Evolutionary conservation across 306 rosid species (phyloP).

Genomic region (Hippophae gyantsensis): DNA sequence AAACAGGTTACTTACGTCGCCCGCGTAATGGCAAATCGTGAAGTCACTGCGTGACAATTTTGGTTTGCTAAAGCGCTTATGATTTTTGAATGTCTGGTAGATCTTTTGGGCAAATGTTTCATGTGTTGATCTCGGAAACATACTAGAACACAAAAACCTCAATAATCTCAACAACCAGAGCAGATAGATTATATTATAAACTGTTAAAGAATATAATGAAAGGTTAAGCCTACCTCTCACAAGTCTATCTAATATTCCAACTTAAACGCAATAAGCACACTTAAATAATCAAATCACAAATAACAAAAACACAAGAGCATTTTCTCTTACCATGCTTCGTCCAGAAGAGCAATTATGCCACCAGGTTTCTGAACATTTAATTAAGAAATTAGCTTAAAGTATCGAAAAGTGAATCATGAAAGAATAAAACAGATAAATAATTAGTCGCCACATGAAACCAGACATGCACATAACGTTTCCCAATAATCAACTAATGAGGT

Average conservation of each 20-base stretch:
- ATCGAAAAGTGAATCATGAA: conserved; percentile 5
- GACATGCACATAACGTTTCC: neutral
- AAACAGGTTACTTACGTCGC: conserved; percentile 68
- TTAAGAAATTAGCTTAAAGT: conserved; percentile 7
- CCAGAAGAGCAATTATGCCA: conserved; percentile 95
- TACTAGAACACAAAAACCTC: conserved; percentile 46
- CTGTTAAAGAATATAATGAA: neutral
- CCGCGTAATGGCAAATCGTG: conserved; percentile 98
- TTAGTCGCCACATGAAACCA: conserved; percentile 3
- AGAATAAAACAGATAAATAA: conserved; percentile 2
- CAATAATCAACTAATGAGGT: no score
- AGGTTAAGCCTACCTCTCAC: no score
- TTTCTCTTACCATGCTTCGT: conserved; percentile 88
- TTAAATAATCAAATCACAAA: conserved; percentile 1
- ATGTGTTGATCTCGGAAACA: conserved; percentile 99
- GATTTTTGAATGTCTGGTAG: conserved; percentile 91
- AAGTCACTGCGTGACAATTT: conserved; percentile 87
- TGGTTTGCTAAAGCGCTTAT: conserved; percentile 84
- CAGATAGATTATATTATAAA: neutral
- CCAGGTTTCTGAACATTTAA: conserved; percentile 90
- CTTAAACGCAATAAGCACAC: conserved; percentile 6
- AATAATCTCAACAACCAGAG: conserved; percentile 11
- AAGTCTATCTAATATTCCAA: no score
- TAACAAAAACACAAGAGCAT: conserved; percentile 3
- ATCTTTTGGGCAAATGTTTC: conserved; percentile 97